Percentiles rank a stretch among this genome's conserved stretches.
phyloP scores from a whole-genome alignment of 768 basidiomycete genomes.

The Pholiota conissans region DNA sequence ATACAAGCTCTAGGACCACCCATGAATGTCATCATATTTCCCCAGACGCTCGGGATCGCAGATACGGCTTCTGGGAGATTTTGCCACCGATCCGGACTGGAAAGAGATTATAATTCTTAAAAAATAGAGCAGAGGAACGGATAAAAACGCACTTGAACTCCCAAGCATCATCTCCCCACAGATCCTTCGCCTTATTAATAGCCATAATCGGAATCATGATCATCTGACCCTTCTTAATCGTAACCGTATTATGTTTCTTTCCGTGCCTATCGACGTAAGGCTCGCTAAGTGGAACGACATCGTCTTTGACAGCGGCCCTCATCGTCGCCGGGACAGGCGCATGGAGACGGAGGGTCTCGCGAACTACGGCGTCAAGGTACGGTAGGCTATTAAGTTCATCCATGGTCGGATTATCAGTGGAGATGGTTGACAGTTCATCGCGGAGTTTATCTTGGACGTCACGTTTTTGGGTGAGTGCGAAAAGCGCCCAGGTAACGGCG shows the following conservation, averaged over 20 bases:
- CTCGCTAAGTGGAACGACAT: slow-evolving; percentile 46
- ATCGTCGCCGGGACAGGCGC: slow-evolving; percentile 46
- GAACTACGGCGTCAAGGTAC: slow-evolving; percentile 64
- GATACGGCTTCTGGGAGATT: slow-evolving; percentile 40
- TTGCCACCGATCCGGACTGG: slow-evolving; percentile 67
- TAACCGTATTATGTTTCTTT: slow-evolving; percentile 33
- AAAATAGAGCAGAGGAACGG: too few species aligned
- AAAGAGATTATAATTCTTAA: not conserved
- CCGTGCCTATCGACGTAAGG: slow-evolving; percentile 49
- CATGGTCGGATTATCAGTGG: slow-evolving; percentile 62
- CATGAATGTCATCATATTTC: slow-evolving; percentile 56
- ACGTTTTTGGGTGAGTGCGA: slow-evolving; percentile 47
- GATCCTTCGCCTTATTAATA: slow-evolving; percentile 46
- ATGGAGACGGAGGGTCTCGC: slow-evolving; percentile 58
- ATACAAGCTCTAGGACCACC: slow-evolving; percentile 67
- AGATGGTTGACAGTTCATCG: slow-evolving; percentile 49
- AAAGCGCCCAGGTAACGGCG: slow-evolving; percentile 58
- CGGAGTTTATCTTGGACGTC: slow-evolving; percentile 55
- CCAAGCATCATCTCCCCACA: slow-evolving; percentile 64
- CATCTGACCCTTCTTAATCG: slow-evolving; percentile 39
- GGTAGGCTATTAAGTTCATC: slow-evolving; percentile 64
- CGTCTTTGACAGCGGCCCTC: slow-evolving; percentile 48
- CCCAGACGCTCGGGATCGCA: slow-evolving; percentile 50
- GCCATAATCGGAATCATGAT: slow-evolving; percentile 49
- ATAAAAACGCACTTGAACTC: slow-evolving; percentile 50